These are phyloP conservation scores for Fusarium buxicola DNA, from an alignment of 2,329 filamentous ascomycete genomes.

Conservation along the genomic window DNA sequence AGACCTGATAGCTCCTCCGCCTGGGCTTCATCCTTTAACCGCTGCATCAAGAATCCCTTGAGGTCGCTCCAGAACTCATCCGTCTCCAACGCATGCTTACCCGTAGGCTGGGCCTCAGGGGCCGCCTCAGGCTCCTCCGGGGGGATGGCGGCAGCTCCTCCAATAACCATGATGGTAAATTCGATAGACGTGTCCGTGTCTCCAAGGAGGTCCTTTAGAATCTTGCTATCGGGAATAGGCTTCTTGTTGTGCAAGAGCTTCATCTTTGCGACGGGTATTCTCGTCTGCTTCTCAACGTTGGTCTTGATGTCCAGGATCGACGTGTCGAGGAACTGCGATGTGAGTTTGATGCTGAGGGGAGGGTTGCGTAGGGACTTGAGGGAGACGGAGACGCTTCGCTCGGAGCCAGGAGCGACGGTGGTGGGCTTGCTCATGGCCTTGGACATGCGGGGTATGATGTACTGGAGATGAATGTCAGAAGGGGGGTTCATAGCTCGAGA, in stretches of 20 bases:
- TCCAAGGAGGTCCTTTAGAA: conserved; percentile 77
- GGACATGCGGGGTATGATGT: conserved; percentile 77
- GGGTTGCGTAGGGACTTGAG: conserved; percentile 84
- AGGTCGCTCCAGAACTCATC: conserved; percentile 90
- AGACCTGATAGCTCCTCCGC: conserved; percentile 73
- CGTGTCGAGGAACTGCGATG: conserved; percentile 72
- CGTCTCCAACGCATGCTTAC: conserved; percentile 72
- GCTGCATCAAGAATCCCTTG: conserved; percentile 81
- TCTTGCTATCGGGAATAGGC: conserved; percentile 81
- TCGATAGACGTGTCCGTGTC: conserved; percentile 68
- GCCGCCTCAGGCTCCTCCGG: conserved; percentile 54
- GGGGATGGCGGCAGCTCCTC: conserved; percentile 66
- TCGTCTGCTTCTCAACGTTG: conserved; percentile 71
- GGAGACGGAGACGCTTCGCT: conserved; percentile 66
- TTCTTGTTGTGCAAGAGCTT: conserved; percentile 90
- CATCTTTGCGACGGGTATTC: conserved; percentile 79
- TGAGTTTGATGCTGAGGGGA: conserved; percentile 74
- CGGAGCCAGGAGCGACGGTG: conserved; percentile 62
- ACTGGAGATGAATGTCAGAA: conserved; percentile 58
- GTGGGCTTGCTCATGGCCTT: conserved; percentile 64
- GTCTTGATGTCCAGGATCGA: conserved; percentile 84
- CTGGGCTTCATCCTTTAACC: conserved; percentile 76
- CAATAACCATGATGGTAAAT: conserved; percentile 89
- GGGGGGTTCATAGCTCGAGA: neutral
- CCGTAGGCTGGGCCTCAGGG: conserved; percentile 49